Evolutionary conservation across 2,329 filamentous ascomycete genomes (phyloP), one percentile per base, ranked within the genome.

Genomic region (Penicillium sp.): DNA sequence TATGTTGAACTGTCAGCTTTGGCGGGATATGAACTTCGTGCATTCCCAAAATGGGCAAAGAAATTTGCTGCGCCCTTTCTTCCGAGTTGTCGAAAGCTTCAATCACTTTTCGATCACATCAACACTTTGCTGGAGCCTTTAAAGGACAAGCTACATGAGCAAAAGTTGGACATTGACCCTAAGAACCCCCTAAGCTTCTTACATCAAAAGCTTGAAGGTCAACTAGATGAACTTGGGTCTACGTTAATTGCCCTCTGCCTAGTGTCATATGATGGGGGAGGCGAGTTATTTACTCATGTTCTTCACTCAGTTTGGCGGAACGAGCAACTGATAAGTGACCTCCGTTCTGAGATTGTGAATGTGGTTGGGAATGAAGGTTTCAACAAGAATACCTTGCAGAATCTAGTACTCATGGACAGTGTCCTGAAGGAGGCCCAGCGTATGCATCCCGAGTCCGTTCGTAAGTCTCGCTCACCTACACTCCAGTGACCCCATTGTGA

Each of bases 401-500:
- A 54, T 19, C 50, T 59, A 1, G 22, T 42, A 9, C 46, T 59
- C 9, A 59, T 69, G 59, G 67, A 69, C 45, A 68, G 66, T 53
- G 60, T 69, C 21, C 35, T 69, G 13, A 66, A 63, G 49, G 67
- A 69, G 44, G 55, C 57, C 9, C 60, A 62, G 39, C 59, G 66
- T 16, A 27, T 69, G 39, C 60, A 61, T 35, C 65, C 62, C 8
- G 16, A 46, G 33, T 16, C 33, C 16, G 16, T 37, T 37, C 14
- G 33, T 37, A n/a, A 37, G 33, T 37, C 33, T 19, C 33, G 7
- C 33, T n/a, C 14, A n/a, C 33, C 33, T 9, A 8, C 14, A n/a
- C 14, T n/a, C 33, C 7, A 37, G 16, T 1, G n/a, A n/a, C 2
- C 33, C 29, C 29, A 14, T 11, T 3, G n/a, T 37, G 14, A n/a